Percentiles rank a stretch among this genome's conserved stretches.
Conservation (phyloP, 2,329 filamentous ascomycete genomes). For the Sordariomycetes sp. region DNA sequence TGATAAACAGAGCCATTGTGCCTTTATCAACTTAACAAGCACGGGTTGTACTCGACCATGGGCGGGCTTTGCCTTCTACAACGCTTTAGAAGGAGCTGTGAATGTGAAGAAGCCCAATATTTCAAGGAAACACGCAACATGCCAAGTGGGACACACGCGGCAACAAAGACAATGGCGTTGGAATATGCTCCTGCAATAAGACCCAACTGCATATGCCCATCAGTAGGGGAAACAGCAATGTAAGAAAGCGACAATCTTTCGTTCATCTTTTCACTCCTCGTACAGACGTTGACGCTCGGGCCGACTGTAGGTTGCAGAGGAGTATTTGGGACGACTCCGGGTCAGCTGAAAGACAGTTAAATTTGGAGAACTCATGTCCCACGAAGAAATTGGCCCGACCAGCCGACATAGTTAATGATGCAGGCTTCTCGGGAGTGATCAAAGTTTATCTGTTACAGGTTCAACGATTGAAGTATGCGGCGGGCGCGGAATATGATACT, state of each 20-base stretch:
- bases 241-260: background rate
- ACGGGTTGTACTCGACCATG: background rate
- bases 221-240: background rate
- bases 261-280: background rate
- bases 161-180: background rate
- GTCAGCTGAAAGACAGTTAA: background rate
- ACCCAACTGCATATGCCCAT: background rate
- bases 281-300: background rate
- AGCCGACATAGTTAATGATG: background rate
- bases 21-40: background rate
- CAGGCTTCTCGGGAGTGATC: background rate
- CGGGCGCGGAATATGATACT: background rate
- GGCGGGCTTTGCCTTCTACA: background rate
- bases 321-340: background rate
- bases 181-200: background rate
- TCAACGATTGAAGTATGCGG: background rate
- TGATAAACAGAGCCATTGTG: background rate
- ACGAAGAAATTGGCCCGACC: background rate
- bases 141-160: background rate
- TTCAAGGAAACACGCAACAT: background rate
- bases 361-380: background rate
- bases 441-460: background rate
- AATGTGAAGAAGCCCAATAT: background rate
- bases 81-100: background rate
- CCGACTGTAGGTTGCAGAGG: background rate